A percentile compares a stretch with the other conserved stretches of the same genome.
phyloP scores from a whole-genome alignment of 2,329 filamentous ascomycete genomes.

The Calonectria pseudoturangicola region DNA sequence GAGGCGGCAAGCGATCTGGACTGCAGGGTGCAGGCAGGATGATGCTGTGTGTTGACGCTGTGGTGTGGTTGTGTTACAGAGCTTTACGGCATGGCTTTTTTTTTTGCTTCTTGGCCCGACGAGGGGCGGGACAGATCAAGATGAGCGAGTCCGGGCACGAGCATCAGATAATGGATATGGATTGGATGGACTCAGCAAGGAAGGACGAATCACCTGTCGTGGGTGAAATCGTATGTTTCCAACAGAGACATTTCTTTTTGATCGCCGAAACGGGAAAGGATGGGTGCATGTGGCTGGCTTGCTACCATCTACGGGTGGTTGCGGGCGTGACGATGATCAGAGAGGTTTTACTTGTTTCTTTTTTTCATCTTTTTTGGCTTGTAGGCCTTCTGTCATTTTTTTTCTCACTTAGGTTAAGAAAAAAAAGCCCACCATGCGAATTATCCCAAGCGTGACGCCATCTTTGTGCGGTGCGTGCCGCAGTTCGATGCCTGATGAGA shows the following conservation, averaged over 20 bases:
- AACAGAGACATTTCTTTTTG: neutral
- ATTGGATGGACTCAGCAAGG: conserved; percentile 13
- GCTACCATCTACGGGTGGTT: too few species aligned
- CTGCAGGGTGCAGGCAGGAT: neutral
- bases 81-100: conserved; percentile 1
- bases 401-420: neutral
- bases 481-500: conserved; percentile 25
- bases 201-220: conserved; percentile 1
- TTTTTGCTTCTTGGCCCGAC: neutral
- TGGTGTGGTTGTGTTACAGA: conserved; percentile 17
- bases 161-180: conserved; percentile 23
- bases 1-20: conserved; percentile 18
- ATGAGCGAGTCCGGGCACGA: neutral
- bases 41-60: neutral
- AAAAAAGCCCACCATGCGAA: neutral
- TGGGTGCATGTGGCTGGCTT: conserved; percentile 2
- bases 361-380: neutral
- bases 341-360: neutral
- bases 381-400: too few species aligned
- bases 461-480: conserved; percentile 14
- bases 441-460: conserved; percentile 19
- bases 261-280: conserved; percentile 12
- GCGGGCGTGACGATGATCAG: neutral
- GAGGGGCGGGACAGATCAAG: neutral
- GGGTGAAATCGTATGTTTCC: conserved; percentile 16